Conservation (phyloP, 164 flowering plant species). For the Pachysandra terminalis region DNA sequence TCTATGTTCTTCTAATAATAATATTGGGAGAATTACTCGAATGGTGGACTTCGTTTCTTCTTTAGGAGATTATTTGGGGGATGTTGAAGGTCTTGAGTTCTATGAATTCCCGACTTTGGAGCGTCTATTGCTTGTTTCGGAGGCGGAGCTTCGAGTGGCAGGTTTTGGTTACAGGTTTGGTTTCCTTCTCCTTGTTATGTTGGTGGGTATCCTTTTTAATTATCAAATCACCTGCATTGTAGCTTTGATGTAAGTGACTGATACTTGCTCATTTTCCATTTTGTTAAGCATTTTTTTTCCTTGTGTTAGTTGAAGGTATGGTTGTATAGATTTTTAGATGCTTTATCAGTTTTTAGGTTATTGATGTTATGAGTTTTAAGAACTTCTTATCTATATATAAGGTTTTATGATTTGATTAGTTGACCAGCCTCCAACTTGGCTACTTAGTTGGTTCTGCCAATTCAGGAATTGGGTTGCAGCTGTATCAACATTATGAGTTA, state of each 20-base stretch:
- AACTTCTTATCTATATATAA: no score
- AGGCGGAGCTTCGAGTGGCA: constrained; percentile 65
- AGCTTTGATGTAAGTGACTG: not conserved
- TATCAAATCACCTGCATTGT: not conserved
- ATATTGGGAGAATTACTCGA: constrained; percentile 74
- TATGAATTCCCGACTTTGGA: constrained; percentile 75
- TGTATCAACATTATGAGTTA: no score
- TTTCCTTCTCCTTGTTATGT: not conserved
- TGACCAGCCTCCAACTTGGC: not conserved
- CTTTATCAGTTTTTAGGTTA: no score
- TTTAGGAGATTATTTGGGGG: constrained; percentile 57
- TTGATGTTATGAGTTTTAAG: no score
- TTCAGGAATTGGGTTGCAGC: no score
- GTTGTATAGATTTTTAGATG: no score
- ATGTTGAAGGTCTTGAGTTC: constrained; percentile 66
- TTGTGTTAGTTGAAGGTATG: no score
- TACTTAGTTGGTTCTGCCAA: no score
- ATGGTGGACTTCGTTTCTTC: constrained; percentile 81
- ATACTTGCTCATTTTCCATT: not conserved
- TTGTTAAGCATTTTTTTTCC: no score
- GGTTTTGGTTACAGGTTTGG: constrained; percentile 94
- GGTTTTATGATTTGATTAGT: no score
- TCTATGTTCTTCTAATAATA: constrained; percentile 84
- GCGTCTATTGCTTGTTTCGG: constrained; percentile 53
- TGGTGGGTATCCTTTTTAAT: not conserved